Evolutionary conservation across 257 asterid species (phyloP).

Genomic region (Capsicum rhomboideum): DNA sequence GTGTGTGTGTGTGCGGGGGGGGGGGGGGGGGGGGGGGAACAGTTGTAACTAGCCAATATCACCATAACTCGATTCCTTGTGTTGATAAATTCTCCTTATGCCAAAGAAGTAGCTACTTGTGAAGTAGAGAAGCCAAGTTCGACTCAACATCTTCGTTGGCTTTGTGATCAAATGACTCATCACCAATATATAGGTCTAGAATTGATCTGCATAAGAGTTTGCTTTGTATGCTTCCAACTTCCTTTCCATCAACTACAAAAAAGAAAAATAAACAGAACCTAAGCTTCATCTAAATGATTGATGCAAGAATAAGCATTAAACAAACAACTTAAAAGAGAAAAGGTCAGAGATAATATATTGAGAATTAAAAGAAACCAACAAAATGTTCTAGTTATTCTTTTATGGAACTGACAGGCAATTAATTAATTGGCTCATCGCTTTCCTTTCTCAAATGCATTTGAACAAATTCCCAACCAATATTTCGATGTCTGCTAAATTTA

Average conservation of each 20-base stretch:
- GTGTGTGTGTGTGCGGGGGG: too few species aligned
- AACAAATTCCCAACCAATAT: neutral
- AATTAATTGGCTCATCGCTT: neutral
- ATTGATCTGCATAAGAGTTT: slow-evolving; percentile 63
- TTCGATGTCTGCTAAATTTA: neutral
- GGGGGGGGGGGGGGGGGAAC: neutral
- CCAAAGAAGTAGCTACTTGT: slow-evolving; percentile 16
- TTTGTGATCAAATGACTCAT: slow-evolving; percentile 74
- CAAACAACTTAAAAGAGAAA: neutral
- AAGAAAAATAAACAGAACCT: neutral
- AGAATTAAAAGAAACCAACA: neutral
- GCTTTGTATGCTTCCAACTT: slow-evolving; percentile 82
- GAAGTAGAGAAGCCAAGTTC: slow-evolving; percentile 56
- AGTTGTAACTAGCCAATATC: neutral
- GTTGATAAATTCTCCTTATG: neutral
- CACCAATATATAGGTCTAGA: slow-evolving; percentile 78
- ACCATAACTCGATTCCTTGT: neutral
- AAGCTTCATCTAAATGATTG: neutral
- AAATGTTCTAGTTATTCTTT: neutral
- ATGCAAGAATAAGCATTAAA: neutral
- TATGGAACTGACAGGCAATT: neutral
- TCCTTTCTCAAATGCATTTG: neutral
- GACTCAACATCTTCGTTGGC: slow-evolving; percentile 72
- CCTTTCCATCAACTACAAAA: slow-evolving; percentile 73
- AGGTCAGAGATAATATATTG: neutral